Conservation (phyloP, 176 grass and related monocot genomes). For the Eleusine coracana region DNA sequence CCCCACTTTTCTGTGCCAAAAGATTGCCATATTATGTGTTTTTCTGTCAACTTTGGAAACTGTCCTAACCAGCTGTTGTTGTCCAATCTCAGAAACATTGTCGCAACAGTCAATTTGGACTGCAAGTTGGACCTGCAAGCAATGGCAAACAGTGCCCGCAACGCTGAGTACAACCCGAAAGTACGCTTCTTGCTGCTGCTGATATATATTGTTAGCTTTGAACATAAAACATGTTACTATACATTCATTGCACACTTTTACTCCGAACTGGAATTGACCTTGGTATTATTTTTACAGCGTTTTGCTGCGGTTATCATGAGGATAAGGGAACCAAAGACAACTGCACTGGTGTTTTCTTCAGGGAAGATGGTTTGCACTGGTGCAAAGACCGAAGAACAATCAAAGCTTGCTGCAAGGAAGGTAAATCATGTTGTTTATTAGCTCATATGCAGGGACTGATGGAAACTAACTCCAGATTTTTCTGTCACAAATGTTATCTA, state of each 20-base stretch:
- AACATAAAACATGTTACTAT: neutral
- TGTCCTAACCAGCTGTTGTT: neutral
- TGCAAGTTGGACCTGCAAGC: slow-evolving; percentile 75
- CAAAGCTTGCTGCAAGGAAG: slow-evolving; percentile 64
- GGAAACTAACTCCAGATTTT: slow-evolving; percentile 9
- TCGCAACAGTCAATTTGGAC: slow-evolving; percentile 80
- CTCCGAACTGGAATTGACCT: neutral
- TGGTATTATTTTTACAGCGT: slow-evolving; percentile 51
- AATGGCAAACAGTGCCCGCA: slow-evolving; percentile 73
- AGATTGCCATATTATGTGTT: no score
- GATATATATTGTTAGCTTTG: neutral
- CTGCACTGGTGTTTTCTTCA: slow-evolving; percentile 87
- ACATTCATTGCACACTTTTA: neutral
- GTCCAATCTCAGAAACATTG: slow-evolving; percentile 74
- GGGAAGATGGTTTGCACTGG: slow-evolving; percentile 96
- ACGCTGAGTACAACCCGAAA: slow-evolving; percentile 90
- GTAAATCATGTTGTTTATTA: slow-evolving; percentile 18
- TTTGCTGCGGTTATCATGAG: slow-evolving; percentile 91
- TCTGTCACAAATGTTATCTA: neutral
- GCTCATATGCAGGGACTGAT: neutral
- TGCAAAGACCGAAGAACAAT: slow-evolving; percentile 75
- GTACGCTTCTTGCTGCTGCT: slow-evolving; percentile 21
- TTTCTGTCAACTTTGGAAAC: neutral
- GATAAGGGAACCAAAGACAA: slow-evolving; percentile 94
- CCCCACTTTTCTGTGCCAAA: no score